Evolutionary conservation across 208 protist genomes (phyloP).

Genomic region (Entamoeba dispar): DNA sequence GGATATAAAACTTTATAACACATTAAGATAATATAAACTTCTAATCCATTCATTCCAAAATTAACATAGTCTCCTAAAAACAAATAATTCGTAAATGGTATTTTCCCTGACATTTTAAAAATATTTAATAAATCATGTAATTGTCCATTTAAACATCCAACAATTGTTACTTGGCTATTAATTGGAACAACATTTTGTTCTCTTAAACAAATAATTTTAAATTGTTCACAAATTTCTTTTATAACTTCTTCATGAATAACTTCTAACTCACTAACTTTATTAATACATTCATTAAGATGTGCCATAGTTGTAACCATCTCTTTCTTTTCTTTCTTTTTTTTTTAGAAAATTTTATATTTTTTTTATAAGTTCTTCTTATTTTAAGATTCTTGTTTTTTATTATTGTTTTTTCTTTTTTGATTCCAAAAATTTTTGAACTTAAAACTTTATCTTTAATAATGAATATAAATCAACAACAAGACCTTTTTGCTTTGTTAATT

Average conservation of each 20-base stretch:
- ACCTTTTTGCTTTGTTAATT: neutral
- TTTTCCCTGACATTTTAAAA: slow-evolving; percentile 68
- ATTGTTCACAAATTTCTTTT: neutral
- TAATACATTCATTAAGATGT: neutral
- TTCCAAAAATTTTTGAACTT: too few relatives aligned
- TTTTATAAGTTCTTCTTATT: too few relatives aligned
- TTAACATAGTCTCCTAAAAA: slow-evolving; percentile 47
- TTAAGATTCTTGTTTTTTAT: too few relatives aligned
- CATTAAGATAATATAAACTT: slow-evolving; percentile 48
- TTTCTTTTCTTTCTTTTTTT: neutral
- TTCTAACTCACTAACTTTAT: neutral
- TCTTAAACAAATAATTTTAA: neutral
- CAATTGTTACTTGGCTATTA: neutral
- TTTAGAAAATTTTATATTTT: too few relatives aligned
- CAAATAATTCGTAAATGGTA: neutral
- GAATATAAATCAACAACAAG: neutral
- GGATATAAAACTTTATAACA: slow-evolving; percentile 42
- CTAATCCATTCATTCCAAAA: slow-evolving; percentile 42
- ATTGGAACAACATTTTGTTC: neutral
- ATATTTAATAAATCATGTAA: slow-evolving; percentile 87
- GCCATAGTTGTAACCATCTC: neutral
- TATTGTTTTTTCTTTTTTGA: too few relatives aligned
- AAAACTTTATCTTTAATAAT: neutral
- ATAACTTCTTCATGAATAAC: neutral
- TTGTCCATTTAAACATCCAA: slow-evolving; percentile 40